Evolutionary conservation across 2,329 filamentous ascomycete species (phyloP).

Genomic region (Paraphoma chrysanthemicola): DNA sequence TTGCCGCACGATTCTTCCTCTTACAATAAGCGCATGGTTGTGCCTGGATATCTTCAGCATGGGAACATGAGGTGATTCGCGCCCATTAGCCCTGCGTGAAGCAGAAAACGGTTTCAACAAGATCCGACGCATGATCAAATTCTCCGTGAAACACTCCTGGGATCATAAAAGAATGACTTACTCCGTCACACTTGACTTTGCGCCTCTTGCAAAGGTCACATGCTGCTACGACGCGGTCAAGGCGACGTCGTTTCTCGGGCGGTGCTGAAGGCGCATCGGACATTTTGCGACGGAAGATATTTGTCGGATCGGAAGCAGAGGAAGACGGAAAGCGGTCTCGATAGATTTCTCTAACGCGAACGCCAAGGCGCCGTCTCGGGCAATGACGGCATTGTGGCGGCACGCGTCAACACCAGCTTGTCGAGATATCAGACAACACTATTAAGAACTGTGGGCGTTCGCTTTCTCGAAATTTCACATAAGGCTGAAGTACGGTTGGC

Average conservation of each 20-base stretch:
- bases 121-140: not conserved
- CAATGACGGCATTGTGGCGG: not conserved
- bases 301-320: not conserved
- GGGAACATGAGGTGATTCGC: not conserved
- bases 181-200: constrained; percentile 60
- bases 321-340: not conserved
- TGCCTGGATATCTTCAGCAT: constrained; percentile 19
- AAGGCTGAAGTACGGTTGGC: too few species aligned
- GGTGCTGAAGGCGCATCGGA: not conserved
- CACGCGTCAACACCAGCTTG: too few species aligned
- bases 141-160: not conserved
- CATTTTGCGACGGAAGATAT: not conserved
- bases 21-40: constrained; percentile 60
- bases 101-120: not conserved
- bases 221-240: constrained; percentile 36
- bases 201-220: constrained; percentile 41
- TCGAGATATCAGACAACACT: too few species aligned
- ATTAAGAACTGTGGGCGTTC: too few species aligned
- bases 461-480: too few species aligned
- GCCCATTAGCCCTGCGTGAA: not conserved
- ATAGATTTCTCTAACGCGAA: not conserved
- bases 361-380: not conserved
- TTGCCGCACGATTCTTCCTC: constrained; percentile 49
- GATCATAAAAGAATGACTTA: not conserved
- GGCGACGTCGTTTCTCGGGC: constrained; percentile 29